Evolutionary conservation across 2,329 filamentous ascomycete genomes (phyloP), one percentile per base, ranked within the genome.

Genomic region (Aspergillus phoenicis): DNA sequence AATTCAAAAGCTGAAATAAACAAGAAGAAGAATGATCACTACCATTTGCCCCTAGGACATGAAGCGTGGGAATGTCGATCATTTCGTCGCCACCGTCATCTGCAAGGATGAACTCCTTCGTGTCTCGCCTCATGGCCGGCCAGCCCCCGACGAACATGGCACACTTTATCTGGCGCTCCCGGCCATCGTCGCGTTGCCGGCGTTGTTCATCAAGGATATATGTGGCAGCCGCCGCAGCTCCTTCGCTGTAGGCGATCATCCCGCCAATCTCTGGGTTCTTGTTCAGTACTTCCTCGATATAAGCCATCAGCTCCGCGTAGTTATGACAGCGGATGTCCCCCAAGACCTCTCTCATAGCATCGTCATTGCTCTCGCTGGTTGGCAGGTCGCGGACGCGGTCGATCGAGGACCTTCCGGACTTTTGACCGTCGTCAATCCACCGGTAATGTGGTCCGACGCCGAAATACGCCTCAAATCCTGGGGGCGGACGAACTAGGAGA

Each of bases 191-290:
- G 33, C 57, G 60, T 6, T 57, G 41, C 47, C 63, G 57, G 22
- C 62, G 53, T 24, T 60, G 39, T 47, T 70, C 68, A 36, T 71
- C 68, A 2, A 70, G 57, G 10, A 72, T 52, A 22, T 70, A 62
- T 7, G 66, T 66, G 11, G 67, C 67, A 1, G 66, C 70, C 8
- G 71, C 62, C 15, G 63, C 60, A 5, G 64, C 69, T 24, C 70
- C 70, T 52, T 71, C 69, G 3, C 66, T 69, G 48, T 67, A 72
- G 4, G 69, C 70, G 17, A 73, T 65, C 15, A 72, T 59, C 7
- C 69, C 70, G 17, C 65, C 67, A 17, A 71, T 67, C 0, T 68
- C 66, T 2, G 28, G n/a, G 22, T 70, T 64, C 10, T 30, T 52
- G 11, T 70, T 64, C 17, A 72, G 41, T 6, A 64, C 59, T 15